These are phyloP conservation scores for Vicia sativa DNA, from an alignment of 306 rosid species.

Conservation along the genomic window DNA sequence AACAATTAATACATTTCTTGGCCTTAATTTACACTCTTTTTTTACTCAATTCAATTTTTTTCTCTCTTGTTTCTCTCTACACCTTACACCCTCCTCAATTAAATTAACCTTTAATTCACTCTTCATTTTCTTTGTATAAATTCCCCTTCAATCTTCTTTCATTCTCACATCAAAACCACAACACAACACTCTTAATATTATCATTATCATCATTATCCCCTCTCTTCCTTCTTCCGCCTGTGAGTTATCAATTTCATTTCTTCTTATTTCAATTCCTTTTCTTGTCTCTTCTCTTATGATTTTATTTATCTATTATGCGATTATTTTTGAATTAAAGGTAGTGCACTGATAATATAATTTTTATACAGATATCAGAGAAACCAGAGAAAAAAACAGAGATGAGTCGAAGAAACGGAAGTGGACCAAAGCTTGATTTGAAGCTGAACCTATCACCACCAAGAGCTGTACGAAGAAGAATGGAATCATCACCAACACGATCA, in stretches of 20 bases:
- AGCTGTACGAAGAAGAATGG: constrained; percentile 44
- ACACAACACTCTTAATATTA: too few relatives aligned
- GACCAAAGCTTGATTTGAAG: constrained; percentile 85
- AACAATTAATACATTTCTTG: constrained; percentile 83
- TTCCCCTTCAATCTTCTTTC: constrained; percentile 46
- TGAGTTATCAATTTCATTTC: neutral
- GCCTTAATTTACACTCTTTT: constrained; percentile 86
- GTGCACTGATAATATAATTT: too few relatives aligned
- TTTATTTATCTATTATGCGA: neutral
- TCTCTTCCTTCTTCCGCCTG: neutral
- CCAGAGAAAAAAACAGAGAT: constrained; percentile 41
- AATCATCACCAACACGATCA: constrained; percentile 71
- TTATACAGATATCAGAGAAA: too few relatives aligned
- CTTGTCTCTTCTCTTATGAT: neutral
- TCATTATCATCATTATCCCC: neutral
- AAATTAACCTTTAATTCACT: constrained; percentile 69
- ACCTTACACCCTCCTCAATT: constrained; percentile 61
- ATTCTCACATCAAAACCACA: constrained; percentile 31
- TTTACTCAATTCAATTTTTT: constrained; percentile 59
- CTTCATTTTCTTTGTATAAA: constrained; percentile 63
- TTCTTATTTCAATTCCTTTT: neutral
- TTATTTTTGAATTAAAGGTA: too few relatives aligned
- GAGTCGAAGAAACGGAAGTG: constrained; percentile 74
- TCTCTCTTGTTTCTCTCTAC: constrained; percentile 32
- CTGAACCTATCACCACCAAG: constrained; percentile 92